Conservation (phyloP, 768 basidiomycete species). For the Hericium coralloides region DNA sequence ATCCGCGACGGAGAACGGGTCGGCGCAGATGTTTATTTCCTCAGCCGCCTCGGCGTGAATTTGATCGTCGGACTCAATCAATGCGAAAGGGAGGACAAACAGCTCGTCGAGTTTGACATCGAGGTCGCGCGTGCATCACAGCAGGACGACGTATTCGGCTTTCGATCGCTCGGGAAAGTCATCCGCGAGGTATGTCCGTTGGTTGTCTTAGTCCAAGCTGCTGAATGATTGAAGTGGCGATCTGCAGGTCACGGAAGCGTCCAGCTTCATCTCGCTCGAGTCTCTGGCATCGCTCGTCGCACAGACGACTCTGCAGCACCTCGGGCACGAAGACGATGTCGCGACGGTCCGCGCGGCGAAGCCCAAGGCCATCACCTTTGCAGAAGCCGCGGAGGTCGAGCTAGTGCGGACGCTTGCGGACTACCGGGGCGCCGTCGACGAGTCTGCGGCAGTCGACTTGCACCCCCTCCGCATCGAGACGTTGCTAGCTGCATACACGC, state of each 20-base stretch:
- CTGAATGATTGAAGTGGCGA: background rate
- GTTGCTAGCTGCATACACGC: background rate
- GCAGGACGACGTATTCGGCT: constrained; percentile 23
- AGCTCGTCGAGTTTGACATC: constrained; percentile 49
- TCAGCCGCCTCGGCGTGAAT: constrained; percentile 37
- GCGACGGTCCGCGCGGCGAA: constrained; percentile 60
- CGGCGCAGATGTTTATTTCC: constrained; percentile 13
- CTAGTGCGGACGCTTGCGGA: constrained; percentile 39
- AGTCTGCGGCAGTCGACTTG: no score
- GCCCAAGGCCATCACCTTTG: constrained; percentile 61
- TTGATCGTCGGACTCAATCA: constrained; percentile 62
- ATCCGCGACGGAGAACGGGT: constrained; percentile 13
- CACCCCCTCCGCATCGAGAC: background rate
- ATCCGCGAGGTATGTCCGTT: constrained; percentile 25
- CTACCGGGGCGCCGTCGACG: constrained; percentile 17
- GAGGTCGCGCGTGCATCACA: constrained; percentile 20
- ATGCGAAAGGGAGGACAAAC: constrained; percentile 55
- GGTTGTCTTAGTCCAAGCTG: background rate
- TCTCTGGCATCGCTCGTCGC: constrained; percentile 55
- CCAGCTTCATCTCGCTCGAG: constrained; percentile 59
- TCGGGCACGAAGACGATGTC: constrained; percentile 12
- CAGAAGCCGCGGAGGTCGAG: constrained; percentile 54
- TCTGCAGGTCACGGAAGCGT: constrained; percentile 35
- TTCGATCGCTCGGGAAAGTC: constrained; percentile 30
- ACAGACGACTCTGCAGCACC: constrained; percentile 30